Conservation (phyloP, 1,139 yeast genomes). For the Taiozyma sp. region DNA sequence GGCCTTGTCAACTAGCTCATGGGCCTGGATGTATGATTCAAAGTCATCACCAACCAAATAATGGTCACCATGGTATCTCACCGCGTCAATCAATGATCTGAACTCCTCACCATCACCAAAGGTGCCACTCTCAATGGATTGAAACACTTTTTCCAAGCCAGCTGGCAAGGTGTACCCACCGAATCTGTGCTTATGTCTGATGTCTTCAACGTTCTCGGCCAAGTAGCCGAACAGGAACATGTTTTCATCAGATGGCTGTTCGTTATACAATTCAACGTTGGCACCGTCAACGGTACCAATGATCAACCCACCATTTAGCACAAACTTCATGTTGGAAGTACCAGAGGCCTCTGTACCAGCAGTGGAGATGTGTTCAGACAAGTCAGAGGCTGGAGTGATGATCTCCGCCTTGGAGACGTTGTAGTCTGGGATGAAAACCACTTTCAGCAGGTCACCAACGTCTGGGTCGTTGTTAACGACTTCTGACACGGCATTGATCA, state of each 20-base stretch:
- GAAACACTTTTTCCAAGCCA: constrained; percentile 56
- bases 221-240: constrained; percentile 89
- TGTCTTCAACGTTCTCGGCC: constrained; percentile 83
- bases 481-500: constrained; percentile 75
- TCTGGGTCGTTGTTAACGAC: constrained; percentile 78
- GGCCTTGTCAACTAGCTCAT: constrained; percentile 67
- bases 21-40: constrained; percentile 81
- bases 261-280: constrained; percentile 80
- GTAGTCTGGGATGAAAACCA: constrained; percentile 86
- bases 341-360: constrained; percentile 98
- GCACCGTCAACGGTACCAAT: constrained; percentile 98
- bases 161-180: constrained; percentile 48
- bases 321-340: constrained; percentile 95
- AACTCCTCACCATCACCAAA: constrained; percentile 75
- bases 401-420: constrained; percentile 93
- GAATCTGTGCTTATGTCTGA: constrained; percentile 71
- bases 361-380: constrained; percentile 94
- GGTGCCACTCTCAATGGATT: constrained; percentile 60
- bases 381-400: constrained; percentile 84
- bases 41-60: constrained; percentile 88
- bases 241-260: constrained; percentile 91
- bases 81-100: constrained; percentile 62
- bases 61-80: constrained; percentile 73
- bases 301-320: constrained; percentile 87
- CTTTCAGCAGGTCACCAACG: constrained; percentile 73